phyloP scores from a whole-genome alignment of 768 basidiomycete species.

The Gloeophyllum trabeum region DNA sequence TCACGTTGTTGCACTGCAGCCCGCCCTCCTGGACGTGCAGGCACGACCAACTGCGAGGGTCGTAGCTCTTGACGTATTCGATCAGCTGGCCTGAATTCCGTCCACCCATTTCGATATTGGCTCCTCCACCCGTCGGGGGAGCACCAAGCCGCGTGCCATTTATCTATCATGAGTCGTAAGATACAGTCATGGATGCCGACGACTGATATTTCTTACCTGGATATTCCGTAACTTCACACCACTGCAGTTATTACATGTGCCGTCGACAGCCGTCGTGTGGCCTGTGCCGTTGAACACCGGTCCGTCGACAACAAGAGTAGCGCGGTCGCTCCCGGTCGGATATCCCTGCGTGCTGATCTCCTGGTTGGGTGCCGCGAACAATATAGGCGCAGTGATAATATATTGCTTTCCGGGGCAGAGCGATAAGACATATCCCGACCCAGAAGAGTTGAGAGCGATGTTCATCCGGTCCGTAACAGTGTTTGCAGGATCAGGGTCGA shows the following conservation, averaged over 20 bases:
- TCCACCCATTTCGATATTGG: conserved; percentile 82
- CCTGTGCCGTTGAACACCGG: conserved; percentile 48
- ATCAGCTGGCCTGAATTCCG: conserved; percentile 59
- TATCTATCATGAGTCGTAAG: conserved; percentile 31
- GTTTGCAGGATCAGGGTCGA: conserved; percentile 43
- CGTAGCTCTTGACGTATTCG: conserved; percentile 65
- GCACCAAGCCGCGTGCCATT: conserved; percentile 57
- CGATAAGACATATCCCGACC: conserved; percentile 50
- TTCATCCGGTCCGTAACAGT: conserved; percentile 58
- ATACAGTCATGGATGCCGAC: not conserved
- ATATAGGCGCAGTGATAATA: conserved; percentile 50
- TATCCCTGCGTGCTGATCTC: conserved; percentile 78
- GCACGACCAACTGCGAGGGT: conserved; percentile 78
- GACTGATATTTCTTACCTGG: conserved; percentile 32
- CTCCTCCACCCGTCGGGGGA: conserved; percentile 46
- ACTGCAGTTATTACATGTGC: conserved; percentile 45
- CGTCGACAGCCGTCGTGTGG: conserved; percentile 66
- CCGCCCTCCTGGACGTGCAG: conserved; percentile 67
- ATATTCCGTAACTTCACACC: conserved; percentile 60
- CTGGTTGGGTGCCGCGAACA: conserved; percentile 56
- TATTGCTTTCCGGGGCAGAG: conserved; percentile 60
- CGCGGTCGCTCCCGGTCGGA: conserved; percentile 55
- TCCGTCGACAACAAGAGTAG: conserved; percentile 60
- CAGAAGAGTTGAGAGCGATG: conserved; percentile 49
- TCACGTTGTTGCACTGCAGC: conserved; percentile 48